phyloP scores from a whole-genome alignment of 257 asterid species.

The Salvia miltiorrhiza region DNA sequence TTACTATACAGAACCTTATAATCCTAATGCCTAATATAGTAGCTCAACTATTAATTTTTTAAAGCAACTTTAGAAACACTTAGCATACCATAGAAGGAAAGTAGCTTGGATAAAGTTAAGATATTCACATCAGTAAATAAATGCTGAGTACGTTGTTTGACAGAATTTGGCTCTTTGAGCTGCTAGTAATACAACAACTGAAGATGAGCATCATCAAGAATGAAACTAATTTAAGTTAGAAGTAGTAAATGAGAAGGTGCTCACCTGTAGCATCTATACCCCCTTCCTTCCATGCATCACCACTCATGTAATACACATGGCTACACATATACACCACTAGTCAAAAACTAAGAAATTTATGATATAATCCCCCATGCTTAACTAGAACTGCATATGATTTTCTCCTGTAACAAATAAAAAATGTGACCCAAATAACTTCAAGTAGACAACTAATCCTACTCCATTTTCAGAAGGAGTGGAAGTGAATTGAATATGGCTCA shows the following conservation, averaged over 20 bases:
- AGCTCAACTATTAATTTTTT: not conserved
- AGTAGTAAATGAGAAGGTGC: constrained; percentile 28
- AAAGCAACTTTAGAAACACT: not conserved
- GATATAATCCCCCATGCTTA: not conserved
- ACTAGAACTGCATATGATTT: not conserved
- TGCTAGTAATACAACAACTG: not conserved
- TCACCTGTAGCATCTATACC: constrained; percentile 99
- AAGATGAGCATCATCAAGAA: not conserved
- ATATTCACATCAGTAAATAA: not conserved
- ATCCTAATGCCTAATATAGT: not conserved
- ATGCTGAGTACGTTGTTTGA: not conserved
- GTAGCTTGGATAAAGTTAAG: not conserved
- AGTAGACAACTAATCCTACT: not conserved
- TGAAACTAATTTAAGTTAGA: not conserved
- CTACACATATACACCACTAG: constrained; percentile 44
- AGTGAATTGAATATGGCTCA: not conserved
- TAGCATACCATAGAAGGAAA: not conserved
- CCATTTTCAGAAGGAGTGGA: not conserved
- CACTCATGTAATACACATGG: constrained; percentile 99
- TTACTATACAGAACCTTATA: not conserved
- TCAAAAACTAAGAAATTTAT: constrained; percentile 13
- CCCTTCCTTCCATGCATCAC: constrained; percentile 99
- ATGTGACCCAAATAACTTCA: not conserved
- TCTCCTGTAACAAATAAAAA: not conserved
- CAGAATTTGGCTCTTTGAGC: constrained; percentile 3